Evolutionary conservation across 768 basidiomycete genomes (phyloP), one percentile per base, ranked within the genome.

Genomic region (Boletus rubescentipes): DNA sequence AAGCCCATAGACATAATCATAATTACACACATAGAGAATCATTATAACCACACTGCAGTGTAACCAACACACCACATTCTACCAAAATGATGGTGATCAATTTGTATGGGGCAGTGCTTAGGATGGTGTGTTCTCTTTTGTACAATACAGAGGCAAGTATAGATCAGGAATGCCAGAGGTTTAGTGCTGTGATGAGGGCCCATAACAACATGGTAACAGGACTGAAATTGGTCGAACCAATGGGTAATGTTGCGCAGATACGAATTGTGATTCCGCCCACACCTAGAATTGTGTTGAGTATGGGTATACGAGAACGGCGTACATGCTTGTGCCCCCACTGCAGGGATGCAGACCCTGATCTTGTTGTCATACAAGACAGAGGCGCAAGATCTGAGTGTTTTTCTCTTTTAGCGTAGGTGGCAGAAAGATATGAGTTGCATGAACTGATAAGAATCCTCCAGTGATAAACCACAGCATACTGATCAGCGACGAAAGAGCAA

Each of bases 371-470:
- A 67, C 37, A 66, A 26, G 9, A 63, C 34, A 67, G 43, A 66
- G 54, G 15, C 63, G 67, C 63, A 60, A 68, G 4, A 66, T 57
- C 65, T 62, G 23, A 32, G 11, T 20, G 11, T n/a, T n/a, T n/a
- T n/a, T n/a, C n/a, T n/a, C n/a, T 18, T 18, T 52, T 1, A 52
- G 40, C 36, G 14, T 4, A 11, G 14, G 36, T 32, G 9, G 10
- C 23, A 42, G 1, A 4, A 16, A 31, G 30, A 46, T 4, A 37
- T 3, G n/a, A 38, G 9, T 8, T 11, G 41, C 9, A 61, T 65
- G 6, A 6, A 66, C 65, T 45, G 67, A 54, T n/a, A 68, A 31
- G 7, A 58, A 36, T 1, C 58, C 57, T 34, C 54, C 48, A 29
- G 47, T 32, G 11, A 49, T 21, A 37, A 59, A 63, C 66, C 65